Conservation (phyloP, 306 rosid genomes). For the Corylus americana region DNA sequence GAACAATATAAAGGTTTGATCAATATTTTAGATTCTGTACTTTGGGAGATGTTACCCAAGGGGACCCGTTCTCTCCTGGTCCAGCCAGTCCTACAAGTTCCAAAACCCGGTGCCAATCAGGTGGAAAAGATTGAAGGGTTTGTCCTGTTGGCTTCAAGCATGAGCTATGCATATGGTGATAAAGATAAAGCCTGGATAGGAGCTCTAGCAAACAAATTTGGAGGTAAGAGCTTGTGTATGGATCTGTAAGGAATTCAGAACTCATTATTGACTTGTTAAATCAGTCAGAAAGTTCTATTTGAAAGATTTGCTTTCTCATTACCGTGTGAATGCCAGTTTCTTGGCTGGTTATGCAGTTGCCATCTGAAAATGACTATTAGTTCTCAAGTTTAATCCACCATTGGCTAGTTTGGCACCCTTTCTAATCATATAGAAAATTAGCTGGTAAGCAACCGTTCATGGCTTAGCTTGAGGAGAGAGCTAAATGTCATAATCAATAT, state of each 20-base stretch:
- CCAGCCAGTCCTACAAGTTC: constrained; percentile 58
- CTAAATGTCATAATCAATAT: background rate
- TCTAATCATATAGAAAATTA: background rate
- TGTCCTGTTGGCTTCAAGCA: constrained; percentile 64
- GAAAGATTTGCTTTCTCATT: constrained; percentile 8
- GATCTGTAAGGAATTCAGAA: constrained; percentile 25
- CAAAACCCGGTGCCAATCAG: constrained; percentile 30
- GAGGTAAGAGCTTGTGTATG: constrained; percentile 27
- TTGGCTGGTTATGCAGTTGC: background rate
- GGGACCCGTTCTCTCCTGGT: constrained; percentile 74
- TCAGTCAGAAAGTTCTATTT: background rate
- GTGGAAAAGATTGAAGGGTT: constrained; percentile 50
- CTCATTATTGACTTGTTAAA: background rate
- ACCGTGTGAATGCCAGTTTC: background rate
- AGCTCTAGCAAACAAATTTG: constrained; percentile 68
- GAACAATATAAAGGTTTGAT: constrained; percentile 30
- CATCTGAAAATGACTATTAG: constrained; percentile 15
- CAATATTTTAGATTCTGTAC: constrained; percentile 64
- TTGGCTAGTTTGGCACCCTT: background rate
- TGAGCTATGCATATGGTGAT: constrained; percentile 68
- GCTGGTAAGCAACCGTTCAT: background rate
- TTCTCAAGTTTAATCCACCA: background rate
- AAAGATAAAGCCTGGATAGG: constrained; percentile 86
- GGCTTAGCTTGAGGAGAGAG: background rate
- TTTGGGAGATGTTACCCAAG: constrained; percentile 64